These are phyloP conservation scores for Populus hybrid DNA, from an alignment of 441 rosid genomes.

Conservation along the genomic window DNA sequence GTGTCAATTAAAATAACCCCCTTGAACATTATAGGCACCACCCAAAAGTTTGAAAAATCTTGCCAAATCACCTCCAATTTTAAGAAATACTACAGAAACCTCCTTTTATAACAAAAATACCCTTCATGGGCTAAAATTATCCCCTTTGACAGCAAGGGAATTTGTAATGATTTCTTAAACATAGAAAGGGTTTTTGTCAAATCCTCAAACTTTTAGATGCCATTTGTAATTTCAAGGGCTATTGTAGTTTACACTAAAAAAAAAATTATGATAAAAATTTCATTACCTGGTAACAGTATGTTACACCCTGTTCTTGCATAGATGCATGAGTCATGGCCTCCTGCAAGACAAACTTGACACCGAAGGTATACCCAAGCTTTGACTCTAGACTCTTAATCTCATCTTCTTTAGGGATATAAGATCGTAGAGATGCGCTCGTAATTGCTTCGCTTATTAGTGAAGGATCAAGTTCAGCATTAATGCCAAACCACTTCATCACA, in stretches of 20 bases:
- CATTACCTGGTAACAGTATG: constrained; percentile 70
- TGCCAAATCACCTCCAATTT: neutral
- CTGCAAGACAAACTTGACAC: constrained; percentile 65
- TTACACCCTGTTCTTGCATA: constrained; percentile 39
- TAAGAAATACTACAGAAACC: neutral
- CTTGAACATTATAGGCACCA: neutral
- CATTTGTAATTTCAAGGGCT: neutral
- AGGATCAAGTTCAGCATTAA: constrained; percentile 51
- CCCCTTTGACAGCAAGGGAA: neutral
- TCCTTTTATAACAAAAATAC: neutral
- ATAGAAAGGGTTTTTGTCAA: neutral
- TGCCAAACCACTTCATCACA: constrained; percentile 81
- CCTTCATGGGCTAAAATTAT: neutral
- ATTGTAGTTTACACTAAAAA: neutral
- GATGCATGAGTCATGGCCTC: constrained; percentile 86
- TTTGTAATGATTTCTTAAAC: neutral
- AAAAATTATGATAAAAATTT: neutral
- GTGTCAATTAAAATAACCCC: neutral
- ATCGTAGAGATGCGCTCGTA: constrained; percentile 39
- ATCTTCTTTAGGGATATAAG: constrained; percentile 40
- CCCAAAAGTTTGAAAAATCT: neutral
- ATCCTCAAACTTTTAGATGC: neutral
- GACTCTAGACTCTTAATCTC: constrained; percentile 56
- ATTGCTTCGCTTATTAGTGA: constrained; percentile 46
- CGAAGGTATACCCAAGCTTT: constrained; percentile 62